Evolutionary conservation across 352 stramenopile genomes (phyloP).

Genomic region (Phytophthora vignae): DNA sequence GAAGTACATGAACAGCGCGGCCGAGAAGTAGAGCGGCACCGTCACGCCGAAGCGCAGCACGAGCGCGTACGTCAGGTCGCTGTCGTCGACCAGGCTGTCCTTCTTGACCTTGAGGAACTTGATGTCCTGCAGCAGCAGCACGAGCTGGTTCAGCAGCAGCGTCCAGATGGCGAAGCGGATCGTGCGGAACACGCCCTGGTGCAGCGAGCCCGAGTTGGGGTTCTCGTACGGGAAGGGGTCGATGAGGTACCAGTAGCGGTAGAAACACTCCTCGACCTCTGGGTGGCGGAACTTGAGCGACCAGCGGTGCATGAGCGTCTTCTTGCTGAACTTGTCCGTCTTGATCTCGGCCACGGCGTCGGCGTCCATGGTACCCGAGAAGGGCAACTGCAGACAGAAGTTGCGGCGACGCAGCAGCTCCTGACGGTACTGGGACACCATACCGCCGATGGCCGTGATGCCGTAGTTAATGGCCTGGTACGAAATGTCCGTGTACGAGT

Average conservation of each 20-base stretch:
- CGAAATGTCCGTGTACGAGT: slow-evolving; percentile 78
- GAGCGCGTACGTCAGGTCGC: slow-evolving; percentile 66
- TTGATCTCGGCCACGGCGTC: slow-evolving; percentile 68
- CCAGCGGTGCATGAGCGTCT: slow-evolving; percentile 67
- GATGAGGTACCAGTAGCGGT: slow-evolving; percentile 88
- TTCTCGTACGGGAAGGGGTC: slow-evolving; percentile 88
- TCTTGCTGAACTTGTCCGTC: slow-evolving; percentile 79
- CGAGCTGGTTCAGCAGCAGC: slow-evolving; percentile 73
- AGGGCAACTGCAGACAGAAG: slow-evolving; percentile 80
- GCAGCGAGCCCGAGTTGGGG: slow-evolving; percentile 77
- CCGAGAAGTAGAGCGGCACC: slow-evolving; percentile 74
- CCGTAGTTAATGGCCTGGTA: slow-evolving; percentile 89
- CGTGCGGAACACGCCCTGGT: slow-evolving; percentile 74
- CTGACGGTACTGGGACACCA: slow-evolving; percentile 88
- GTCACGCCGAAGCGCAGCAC: slow-evolving; percentile 76
- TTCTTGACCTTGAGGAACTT: slow-evolving; percentile 80
- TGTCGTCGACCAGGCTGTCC: slow-evolving; percentile 55
- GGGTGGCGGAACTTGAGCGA: slow-evolving; percentile 79
- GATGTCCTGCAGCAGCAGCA: slow-evolving; percentile 79
- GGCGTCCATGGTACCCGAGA: slow-evolving; percentile 75
- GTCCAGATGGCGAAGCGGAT: slow-evolving; percentile 83
- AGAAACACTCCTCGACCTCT: slow-evolving; percentile 83
- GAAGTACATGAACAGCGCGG: slow-evolving; percentile 82
- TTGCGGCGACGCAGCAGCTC: slow-evolving; percentile 79
- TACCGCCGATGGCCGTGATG: slow-evolving; percentile 79